Evolutionary conservation across 352 stramenopile genomes (phyloP).

Genomic region (Aphanomyces cochlioides): DNA sequence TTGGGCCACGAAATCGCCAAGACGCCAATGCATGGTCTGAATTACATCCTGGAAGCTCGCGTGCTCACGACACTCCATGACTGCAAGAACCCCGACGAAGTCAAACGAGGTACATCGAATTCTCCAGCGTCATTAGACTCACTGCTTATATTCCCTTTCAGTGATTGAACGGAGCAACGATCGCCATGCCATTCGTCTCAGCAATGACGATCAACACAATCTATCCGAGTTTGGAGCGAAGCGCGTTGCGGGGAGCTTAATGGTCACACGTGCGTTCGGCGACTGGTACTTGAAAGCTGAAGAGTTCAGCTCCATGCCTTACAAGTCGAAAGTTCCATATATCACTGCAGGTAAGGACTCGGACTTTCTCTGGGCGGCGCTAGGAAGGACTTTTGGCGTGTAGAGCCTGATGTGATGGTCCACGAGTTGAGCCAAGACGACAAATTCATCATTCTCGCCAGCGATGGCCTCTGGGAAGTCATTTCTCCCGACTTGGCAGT

Average conservation of each 20-base stretch:
- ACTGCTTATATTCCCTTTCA: conserved; percentile 31
- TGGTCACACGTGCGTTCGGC: conserved; percentile 88
- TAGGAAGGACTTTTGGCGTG: no score
- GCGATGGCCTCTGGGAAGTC: conserved; percentile 80
- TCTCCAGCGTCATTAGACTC: neutral
- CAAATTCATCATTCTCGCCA: conserved; percentile 72
- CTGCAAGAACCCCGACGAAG: conserved; percentile 52
- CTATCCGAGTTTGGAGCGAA: conserved; percentile 79
- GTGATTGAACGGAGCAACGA: conserved; percentile 64
- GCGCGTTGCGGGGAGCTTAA: conserved; percentile 86
- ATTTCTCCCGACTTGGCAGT: conserved; percentile 60
- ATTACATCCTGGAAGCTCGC: conserved; percentile 17
- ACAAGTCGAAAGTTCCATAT: conserved; percentile 85
- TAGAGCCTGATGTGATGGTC: conserved; percentile 53
- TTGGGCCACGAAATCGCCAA: conserved; percentile 47
- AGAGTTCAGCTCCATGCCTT: conserved; percentile 86
- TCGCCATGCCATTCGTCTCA: conserved; percentile 83
- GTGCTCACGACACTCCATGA: conserved; percentile 38
- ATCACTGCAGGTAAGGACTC: conserved; percentile 43
- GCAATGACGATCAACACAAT: conserved; percentile 85
- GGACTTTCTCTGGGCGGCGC: neutral
- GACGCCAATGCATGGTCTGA: neutral
- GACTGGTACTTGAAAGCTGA: conserved; percentile 93
- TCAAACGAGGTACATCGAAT: conserved; percentile 16
- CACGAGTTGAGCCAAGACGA: conserved; percentile 53